These are phyloP conservation scores for Aspergillus pseudotamarii DNA, from an alignment of 2,329 filamentous ascomycete species.

Conservation along the genomic window DNA sequence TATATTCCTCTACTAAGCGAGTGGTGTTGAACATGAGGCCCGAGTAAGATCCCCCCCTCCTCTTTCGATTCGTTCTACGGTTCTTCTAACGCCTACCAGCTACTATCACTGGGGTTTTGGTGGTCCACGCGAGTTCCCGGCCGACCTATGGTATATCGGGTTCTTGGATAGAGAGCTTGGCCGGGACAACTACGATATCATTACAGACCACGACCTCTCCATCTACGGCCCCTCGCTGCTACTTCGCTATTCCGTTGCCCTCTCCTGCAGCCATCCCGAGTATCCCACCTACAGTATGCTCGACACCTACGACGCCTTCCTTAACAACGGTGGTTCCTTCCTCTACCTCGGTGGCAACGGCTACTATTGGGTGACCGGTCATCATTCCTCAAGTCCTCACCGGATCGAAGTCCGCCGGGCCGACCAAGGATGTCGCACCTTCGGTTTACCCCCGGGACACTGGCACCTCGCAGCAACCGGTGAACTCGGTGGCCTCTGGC, in stretches of 20 bases:
- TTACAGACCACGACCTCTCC: slow-evolving; percentile 43
- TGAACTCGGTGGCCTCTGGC: background rate
- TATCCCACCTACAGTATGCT: slow-evolving; percentile 8
- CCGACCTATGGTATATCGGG: slow-evolving; percentile 38
- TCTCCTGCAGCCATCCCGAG: slow-evolving; percentile 12
- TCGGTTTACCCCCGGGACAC: too few relatives aligned
- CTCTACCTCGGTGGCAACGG: slow-evolving; percentile 46
- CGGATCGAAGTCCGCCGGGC: slow-evolving; percentile 14
- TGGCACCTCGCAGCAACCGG: too few relatives aligned
- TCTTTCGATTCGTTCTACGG: too few relatives aligned
- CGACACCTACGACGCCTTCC: slow-evolving; percentile 22
- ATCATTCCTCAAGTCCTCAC: slow-evolving; percentile 27
- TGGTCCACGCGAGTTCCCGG: too few relatives aligned
- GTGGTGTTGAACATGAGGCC: too few relatives aligned
- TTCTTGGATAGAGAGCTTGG: slow-evolving; percentile 33
- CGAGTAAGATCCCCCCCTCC: too few relatives aligned
- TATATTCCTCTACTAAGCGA: too few relatives aligned
- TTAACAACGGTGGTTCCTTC: slow-evolving; percentile 34
- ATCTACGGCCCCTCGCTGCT: slow-evolving; percentile 20
- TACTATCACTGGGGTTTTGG: too few relatives aligned
- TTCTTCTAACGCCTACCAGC: too few relatives aligned
- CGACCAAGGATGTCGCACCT: too few relatives aligned
- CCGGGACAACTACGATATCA: slow-evolving; percentile 36
- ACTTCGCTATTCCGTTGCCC: background rate
- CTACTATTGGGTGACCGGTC: slow-evolving; percentile 36